These are phyloP conservation scores for Schizothecium vesticola DNA, from an alignment of 495 filamentous ascomycete species.

Conservation along the genomic window DNA sequence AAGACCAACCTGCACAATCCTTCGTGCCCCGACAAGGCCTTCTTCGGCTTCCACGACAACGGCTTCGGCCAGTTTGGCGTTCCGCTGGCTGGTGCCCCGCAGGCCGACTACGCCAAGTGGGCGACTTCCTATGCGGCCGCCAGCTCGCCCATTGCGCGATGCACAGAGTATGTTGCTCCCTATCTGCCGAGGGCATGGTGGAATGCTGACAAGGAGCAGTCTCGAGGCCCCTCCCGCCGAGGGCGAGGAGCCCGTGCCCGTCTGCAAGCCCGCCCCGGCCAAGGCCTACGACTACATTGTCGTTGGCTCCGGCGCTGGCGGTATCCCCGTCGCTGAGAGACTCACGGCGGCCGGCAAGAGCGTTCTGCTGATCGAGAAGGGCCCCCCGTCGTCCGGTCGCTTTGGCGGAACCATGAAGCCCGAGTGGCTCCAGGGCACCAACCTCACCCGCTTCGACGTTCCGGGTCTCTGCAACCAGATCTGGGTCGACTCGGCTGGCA, in stretches of 20 bases:
- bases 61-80: constrained; percentile 41
- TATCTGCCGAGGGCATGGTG: background rate
- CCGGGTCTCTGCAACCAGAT: constrained; percentile 71
- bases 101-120: constrained; percentile 46
- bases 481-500: constrained; percentile 56
- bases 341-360: constrained; percentile 58
- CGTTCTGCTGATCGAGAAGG: constrained; percentile 63
- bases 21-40: constrained; percentile 28
- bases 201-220: background rate
- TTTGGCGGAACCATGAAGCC: constrained; percentile 55
- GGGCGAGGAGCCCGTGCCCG: constrained; percentile 5
- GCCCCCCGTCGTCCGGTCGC: constrained; percentile 53
- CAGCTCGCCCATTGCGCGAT: constrained; percentile 30
- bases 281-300: constrained; percentile 62
- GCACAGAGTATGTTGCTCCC: constrained; percentile 28
- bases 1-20: constrained; percentile 21
- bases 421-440: constrained; percentile 58
- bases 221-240: constrained; percentile 12
- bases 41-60: constrained; percentile 32
- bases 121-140: constrained; percentile 33
- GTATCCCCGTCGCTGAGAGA: constrained; percentile 60
- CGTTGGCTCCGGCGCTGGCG: constrained; percentile 59
- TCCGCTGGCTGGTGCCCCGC: constrained; percentile 36
- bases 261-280: constrained; percentile 38
- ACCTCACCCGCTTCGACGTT: constrained; percentile 72